Evolutionary conservation across 805 yeast species (phyloP).

Genomic region (Wickerhamia fluorescens): DNA sequence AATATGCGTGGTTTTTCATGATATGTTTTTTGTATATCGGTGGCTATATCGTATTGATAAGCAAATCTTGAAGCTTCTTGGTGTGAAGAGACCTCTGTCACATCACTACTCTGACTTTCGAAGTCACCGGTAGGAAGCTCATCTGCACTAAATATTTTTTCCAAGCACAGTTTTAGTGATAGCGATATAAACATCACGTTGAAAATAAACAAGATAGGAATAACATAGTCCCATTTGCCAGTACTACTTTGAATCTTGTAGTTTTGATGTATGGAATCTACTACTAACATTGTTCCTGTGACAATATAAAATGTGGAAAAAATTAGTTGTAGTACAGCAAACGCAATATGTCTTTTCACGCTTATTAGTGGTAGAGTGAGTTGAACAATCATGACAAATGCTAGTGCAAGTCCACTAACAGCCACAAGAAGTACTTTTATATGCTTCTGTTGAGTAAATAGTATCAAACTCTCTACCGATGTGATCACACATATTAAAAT

Average conservation of each 20-base stretch:
- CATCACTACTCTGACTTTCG: too few species aligned
- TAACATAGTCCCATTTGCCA: slow-evolving; percentile 2
- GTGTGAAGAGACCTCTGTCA: too few species aligned
- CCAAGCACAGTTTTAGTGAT: too few species aligned
- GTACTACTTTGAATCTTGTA: background rate
- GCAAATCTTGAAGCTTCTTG: too few species aligned
- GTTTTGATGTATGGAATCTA: slow-evolving; percentile 1
- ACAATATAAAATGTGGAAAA: slow-evolving; percentile 2
- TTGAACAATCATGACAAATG: background rate
- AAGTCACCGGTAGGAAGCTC: too few species aligned
- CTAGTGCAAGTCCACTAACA: slow-evolving; percentile 2
- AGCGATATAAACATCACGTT: slow-evolving; percentile 4
- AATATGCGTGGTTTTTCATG: too few species aligned
- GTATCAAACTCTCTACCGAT: slow-evolving; percentile 2
- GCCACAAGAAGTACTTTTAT: slow-evolving; percentile 2
- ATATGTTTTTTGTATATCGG: too few species aligned
- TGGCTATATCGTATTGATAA: too few species aligned
- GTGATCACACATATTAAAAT: slow-evolving; percentile 1
- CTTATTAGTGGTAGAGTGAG: background rate
- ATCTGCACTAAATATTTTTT: too few species aligned
- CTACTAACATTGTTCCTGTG: slow-evolving; percentile 4
- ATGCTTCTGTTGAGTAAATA: slow-evolving; percentile 1
- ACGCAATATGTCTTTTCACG: background rate
- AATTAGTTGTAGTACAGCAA: slow-evolving; percentile 1
- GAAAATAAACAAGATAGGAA: slow-evolving; percentile 4